These are phyloP conservation scores for Ganoderma sp. DNA, from an alignment of 1,284 basidiomycete species.

Conservation along the genomic window DNA sequence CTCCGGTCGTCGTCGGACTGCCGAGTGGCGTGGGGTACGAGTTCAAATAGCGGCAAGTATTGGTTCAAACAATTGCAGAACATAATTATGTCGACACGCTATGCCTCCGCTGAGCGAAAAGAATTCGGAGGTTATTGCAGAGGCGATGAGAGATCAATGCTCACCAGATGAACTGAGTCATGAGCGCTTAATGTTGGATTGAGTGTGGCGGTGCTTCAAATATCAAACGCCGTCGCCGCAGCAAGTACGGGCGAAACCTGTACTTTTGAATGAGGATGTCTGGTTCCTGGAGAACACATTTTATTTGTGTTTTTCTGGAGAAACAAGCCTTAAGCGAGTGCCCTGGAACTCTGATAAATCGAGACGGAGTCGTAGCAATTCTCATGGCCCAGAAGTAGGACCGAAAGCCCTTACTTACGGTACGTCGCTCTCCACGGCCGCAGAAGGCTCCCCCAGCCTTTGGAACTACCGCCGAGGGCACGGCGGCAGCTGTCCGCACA, in stretches of 20 bases:
- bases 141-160: no score
- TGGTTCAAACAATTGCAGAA: no score
- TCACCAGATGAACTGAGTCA: not conserved
- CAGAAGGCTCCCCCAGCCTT: not conserved
- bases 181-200: not conserved
- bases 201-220: not conserved
- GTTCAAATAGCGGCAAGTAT: no score
- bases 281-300: not conserved
- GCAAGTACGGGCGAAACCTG: not conserved
- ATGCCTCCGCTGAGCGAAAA: no score
- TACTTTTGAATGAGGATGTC: not conserved
- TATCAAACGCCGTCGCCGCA: not conserved
- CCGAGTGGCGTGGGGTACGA: no score
- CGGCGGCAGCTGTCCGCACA: not conserved
- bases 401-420: no score
- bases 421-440: not conserved
- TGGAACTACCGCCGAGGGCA: not conserved
- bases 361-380: not conserved
- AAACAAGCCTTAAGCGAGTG: not conserved
- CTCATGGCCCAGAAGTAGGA: no score
- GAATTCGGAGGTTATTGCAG: no score
- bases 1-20: no score
- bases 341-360: not conserved
- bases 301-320: not conserved
- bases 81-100: no score